phyloP scores from a whole-genome alignment of 2,329 filamentous ascomycete genomes.

The Hortaea sp. region DNA sequence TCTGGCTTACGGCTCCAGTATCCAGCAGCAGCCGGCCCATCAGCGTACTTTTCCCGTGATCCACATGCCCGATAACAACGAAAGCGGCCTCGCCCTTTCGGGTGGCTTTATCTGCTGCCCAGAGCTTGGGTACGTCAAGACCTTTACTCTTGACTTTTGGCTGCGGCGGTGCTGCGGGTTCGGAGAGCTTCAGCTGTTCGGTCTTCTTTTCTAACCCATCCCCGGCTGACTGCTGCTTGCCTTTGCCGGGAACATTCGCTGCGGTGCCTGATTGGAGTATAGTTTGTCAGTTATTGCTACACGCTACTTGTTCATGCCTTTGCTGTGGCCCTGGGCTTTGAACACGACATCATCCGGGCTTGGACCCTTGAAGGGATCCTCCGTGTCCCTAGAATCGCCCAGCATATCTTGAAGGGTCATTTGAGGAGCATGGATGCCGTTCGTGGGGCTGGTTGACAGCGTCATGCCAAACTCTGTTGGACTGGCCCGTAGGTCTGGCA shows the following conservation, averaged over 20 bases:
- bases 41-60: conserved; percentile 93
- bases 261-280: conserved; percentile 4
- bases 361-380: conserved; percentile 19
- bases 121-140: conserved; percentile 53
- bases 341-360: conserved; percentile 24
- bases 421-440: conserved; percentile 1
- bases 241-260: background rate
- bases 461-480: conserved; percentile 22
- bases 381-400: conserved; percentile 6
- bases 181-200: conserved; percentile 18
- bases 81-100: conserved; percentile 20
- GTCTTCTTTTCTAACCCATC: conserved; percentile 21
- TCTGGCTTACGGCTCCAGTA: conserved; percentile 74
- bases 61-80: conserved; percentile 65
- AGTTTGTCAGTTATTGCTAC: conserved; percentile 6
- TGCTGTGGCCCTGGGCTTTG: conserved; percentile 21
- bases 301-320: conserved; percentile 20
- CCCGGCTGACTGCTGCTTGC: conserved; percentile 5
- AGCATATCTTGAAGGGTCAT: conserved; percentile 19
- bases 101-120: conserved; percentile 14
- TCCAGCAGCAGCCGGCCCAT: conserved; percentile 94
- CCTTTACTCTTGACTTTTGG: conserved; percentile 59
- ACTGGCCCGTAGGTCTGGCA: conserved; percentile 20
- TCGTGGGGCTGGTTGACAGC: conserved; percentile 9
- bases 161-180: conserved; percentile 7